Percentiles rank a stretch among this genome's conserved stretches.
These are phyloP conservation scores for Apiospora hydei DNA, from an alignment of 2,329 filamentous ascomycete species.

Conservation along the genomic window DNA sequence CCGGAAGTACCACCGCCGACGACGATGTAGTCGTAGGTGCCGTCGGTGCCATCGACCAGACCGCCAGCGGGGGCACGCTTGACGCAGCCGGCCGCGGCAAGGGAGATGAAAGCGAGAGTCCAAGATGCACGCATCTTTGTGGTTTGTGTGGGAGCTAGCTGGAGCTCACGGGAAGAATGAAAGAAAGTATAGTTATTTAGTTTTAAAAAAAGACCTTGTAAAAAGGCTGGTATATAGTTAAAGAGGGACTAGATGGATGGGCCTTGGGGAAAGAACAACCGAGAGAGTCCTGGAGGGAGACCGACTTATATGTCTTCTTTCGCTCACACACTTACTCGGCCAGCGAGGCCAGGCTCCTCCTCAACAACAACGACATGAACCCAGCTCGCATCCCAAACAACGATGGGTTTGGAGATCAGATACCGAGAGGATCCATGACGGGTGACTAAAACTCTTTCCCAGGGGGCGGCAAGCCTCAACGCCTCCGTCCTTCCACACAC, in stretches of 20 bases:
- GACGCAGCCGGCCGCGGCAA: slow-evolving; percentile 23
- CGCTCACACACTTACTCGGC: neutral
- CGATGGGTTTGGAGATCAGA: neutral
- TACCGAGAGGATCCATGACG: neutral
- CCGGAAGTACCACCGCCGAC: slow-evolving; percentile 25
- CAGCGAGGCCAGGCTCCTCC: neutral
- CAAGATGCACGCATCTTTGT: slow-evolving; percentile 21
- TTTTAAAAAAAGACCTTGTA: neutral
- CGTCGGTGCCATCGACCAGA: neutral
- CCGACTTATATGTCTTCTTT: slow-evolving; percentile 1
- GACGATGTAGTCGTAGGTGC: slow-evolving; percentile 26
- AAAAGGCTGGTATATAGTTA: slow-evolving; percentile 1
- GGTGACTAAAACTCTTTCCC: neutral
- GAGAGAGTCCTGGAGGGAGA: neutral
- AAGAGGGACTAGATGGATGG: slow-evolving; percentile 13
- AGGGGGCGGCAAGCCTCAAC: neutral
- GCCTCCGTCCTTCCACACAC: neutral
- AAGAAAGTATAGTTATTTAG: neutral
- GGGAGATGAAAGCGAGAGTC: slow-evolving; percentile 21
- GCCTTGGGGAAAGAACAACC: neutral
- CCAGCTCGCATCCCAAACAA: neutral
- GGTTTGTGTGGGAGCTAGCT: neutral
- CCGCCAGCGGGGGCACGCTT: neutral
- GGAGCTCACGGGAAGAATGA: neutral
- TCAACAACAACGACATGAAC: neutral